Conservation (phyloP, 768 basidiomycete species). For the Pisolithus albus region DNA sequence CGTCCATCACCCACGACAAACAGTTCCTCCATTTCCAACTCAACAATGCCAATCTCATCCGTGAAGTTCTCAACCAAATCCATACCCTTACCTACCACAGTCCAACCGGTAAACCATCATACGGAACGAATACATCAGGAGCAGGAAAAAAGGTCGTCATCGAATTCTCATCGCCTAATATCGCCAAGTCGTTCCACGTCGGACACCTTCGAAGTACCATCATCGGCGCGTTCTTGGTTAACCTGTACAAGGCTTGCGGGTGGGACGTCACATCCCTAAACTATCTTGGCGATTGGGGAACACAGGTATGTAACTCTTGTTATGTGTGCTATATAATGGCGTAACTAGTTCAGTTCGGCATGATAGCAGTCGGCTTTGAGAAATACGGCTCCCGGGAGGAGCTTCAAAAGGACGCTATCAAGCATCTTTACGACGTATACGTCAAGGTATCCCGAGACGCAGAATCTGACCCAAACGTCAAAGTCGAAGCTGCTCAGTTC, state of each 20-base stretch:
- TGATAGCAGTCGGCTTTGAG: conserved; percentile 87
- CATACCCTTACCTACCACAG: conserved; percentile 62
- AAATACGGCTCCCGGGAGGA: conserved; percentile 84
- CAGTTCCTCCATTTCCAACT: conserved; percentile 81
- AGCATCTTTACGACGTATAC: conserved; percentile 91
- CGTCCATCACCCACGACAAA: conserved; percentile 61
- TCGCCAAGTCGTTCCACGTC: conserved; percentile 97
- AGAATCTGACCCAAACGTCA: conserved; percentile 62
- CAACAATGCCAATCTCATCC: conserved; percentile 56
- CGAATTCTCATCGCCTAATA: conserved; percentile 96
- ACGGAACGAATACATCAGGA: conserved; percentile 75
- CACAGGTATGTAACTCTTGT: conserved; percentile 67
- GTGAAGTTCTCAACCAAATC: conserved; percentile 65
- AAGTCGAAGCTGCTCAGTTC: conserved; percentile 70
- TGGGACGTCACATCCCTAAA: conserved; percentile 92
- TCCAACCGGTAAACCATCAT: conserved; percentile 55
- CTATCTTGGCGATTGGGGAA: conserved; percentile 98
- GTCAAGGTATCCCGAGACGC: conserved; percentile 90
- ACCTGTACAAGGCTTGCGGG: conserved; percentile 86
- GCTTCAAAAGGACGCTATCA: conserved; percentile 84
- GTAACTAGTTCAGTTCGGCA: conserved; percentile 51
- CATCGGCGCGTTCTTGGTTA: conserved; percentile 90
- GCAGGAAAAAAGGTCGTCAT: conserved; percentile 78
- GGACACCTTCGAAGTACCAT: conserved; percentile 97
- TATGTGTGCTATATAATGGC: background rate